Evolutionary conservation across 331 rosid species (phyloP).

Genomic region (Dryas integrifolia): DNA sequence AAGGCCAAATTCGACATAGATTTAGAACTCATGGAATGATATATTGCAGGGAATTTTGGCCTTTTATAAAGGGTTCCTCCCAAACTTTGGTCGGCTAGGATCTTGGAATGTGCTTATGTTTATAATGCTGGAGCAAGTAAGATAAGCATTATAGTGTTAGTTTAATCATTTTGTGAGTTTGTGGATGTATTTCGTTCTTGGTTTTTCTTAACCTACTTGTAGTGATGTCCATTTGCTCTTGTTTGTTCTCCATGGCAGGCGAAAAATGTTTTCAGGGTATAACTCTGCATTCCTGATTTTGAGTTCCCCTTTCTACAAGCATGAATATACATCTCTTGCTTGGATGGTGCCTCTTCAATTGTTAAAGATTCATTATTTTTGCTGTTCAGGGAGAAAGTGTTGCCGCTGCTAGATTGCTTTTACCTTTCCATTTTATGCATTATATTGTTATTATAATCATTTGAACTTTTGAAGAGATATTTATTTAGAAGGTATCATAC

Average conservation of each 20-base stretch:
- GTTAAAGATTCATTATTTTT: conserved; percentile 12
- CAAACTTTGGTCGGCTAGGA: conserved; percentile 84
- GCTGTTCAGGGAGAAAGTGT: too few species aligned
- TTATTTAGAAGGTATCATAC: neutral
- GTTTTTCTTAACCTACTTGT: conserved; percentile 2
- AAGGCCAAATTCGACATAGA: neutral
- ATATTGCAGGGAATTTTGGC: conserved; percentile 81
- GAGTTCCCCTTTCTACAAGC: neutral
- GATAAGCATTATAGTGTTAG: conserved; percentile 10
- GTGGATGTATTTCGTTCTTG: neutral
- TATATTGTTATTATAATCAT: neutral
- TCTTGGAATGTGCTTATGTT: conserved; percentile 87
- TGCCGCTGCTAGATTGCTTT: neutral
- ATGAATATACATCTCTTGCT: neutral
- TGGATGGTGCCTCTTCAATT: neutral
- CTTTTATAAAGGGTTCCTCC: conserved; percentile 92
- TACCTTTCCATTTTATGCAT: conserved; percentile 1
- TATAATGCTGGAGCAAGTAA: conserved; percentile 85
- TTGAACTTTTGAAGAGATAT: neutral
- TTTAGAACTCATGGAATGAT: conserved; percentile 1
- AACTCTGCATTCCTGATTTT: conserved; percentile 5
- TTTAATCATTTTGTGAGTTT: neutral
- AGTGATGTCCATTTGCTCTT: conserved; percentile 13
- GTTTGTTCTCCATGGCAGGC: conserved; percentile 43
- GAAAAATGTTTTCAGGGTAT: conserved; percentile 38